Conservation (phyloP, 139 green algal species). For the Axilococcus clingmanii region DNA sequence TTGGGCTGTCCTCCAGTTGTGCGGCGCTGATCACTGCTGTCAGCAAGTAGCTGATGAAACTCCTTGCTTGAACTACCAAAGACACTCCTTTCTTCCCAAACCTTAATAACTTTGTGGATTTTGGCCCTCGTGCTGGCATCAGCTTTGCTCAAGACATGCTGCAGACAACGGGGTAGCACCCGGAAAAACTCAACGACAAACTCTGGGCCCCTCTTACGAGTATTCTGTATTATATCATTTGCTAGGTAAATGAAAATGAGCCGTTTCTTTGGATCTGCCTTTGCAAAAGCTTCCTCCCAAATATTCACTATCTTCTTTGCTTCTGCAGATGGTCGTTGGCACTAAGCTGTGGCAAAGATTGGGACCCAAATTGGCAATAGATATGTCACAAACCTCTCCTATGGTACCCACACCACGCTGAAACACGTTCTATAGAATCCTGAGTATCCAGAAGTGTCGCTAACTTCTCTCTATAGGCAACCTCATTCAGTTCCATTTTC, state of each 20-base stretch:
- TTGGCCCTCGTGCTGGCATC: conserved; percentile 21
- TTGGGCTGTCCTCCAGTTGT: not conserved
- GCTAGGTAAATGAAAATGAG: conserved; percentile 62
- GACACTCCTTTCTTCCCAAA: conserved; percentile 47
- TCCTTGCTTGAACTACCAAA: conserved; percentile 17
- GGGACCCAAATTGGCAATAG: too few species aligned
- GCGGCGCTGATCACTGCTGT: not conserved
- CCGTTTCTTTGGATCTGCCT: conserved; percentile 19
- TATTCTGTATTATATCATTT: conserved; percentile 72
- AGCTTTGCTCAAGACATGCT: conserved; percentile 27
- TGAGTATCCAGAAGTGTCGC: conserved; percentile 44
- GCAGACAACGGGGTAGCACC: conserved; percentile 35
- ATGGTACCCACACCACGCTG: conserved; percentile 32
- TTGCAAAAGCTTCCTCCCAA: conserved; percentile 37
- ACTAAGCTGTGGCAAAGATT: too few species aligned
- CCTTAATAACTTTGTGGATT: conserved; percentile 26
- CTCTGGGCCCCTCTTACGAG: conserved; percentile 56
- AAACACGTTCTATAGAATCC: conserved; percentile 48
- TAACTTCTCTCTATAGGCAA: conserved; percentile 27
- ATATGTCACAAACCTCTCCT: too few species aligned
- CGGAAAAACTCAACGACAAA: conserved; percentile 56
- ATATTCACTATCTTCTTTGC: conserved; percentile 18
- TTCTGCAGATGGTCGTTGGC: too few species aligned
- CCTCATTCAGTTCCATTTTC: conserved; percentile 28
- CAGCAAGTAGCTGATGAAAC: conserved; percentile 12